Conservation (phyloP, 441 rosid species). For the Corymbia calophylla region DNA sequence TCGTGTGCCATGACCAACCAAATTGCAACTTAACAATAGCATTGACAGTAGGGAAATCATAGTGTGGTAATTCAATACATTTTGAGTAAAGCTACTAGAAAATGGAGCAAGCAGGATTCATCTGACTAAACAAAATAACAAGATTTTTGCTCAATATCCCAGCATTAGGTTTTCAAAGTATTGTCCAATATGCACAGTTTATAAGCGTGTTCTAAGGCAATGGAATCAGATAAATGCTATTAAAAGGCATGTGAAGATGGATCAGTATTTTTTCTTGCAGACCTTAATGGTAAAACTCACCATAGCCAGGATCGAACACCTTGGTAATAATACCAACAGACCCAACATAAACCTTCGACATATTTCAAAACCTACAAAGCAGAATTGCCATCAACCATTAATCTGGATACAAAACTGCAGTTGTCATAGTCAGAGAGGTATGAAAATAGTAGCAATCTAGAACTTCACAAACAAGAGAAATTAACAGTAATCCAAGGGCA, state of each 20-base stretch:
- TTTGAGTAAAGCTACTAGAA: not conserved
- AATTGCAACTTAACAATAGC: not conserved
- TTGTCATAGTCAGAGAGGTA: not conserved
- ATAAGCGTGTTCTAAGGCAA: not conserved
- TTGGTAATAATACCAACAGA: slow-evolving; percentile 92
- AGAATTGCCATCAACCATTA: not conserved
- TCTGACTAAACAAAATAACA: not conserved
- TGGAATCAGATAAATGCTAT: not conserved
- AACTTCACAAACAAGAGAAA: not conserved
- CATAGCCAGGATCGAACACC: slow-evolving; percentile 98
- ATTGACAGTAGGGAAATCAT: not conserved
- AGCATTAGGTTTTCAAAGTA: not conserved
- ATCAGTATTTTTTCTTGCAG: not conserved
- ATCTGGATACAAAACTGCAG: not conserved
- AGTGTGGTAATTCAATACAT: not conserved
- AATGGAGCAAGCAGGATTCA: not conserved
- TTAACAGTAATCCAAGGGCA: not conserved
- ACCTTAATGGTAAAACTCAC: slow-evolving; percentile 35
- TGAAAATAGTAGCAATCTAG: not conserved
- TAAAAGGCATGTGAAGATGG: not conserved
- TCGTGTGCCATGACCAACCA: not conserved
- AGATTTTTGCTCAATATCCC: not conserved
- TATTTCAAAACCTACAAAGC: slow-evolving; percentile 77
- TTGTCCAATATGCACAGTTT: not conserved
- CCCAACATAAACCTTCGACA: slow-evolving; percentile 97